Percentiles rank a stretch among this genome's conserved stretches.
phyloP scores from a whole-genome alignment of 495 filamentous ascomycete genomes.

The Terfezia boudieri region DNA sequence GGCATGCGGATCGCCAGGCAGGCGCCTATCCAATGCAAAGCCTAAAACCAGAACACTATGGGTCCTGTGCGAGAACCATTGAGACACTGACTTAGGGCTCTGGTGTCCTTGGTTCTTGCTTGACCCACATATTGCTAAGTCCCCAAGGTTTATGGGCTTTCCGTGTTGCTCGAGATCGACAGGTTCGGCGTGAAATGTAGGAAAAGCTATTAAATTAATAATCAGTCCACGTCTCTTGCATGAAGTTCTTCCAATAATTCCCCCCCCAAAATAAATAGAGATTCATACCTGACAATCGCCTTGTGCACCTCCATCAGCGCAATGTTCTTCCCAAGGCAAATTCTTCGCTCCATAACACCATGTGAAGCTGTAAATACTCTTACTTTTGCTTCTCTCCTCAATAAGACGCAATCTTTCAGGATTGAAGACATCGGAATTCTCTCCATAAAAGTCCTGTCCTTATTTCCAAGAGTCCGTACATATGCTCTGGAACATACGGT shows the following conservation, averaged over 20 bases:
- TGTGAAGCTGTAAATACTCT: slow-evolving; percentile 19
- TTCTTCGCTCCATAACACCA: slow-evolving; percentile 11
- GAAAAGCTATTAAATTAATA: neutral
- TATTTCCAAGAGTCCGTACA: slow-evolving; percentile 39
- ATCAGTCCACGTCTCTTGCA: neutral
- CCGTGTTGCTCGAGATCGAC: neutral
- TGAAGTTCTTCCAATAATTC: neutral
- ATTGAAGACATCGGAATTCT: slow-evolving; percentile 28
- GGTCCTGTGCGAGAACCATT: neutral
- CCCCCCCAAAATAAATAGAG: neutral
- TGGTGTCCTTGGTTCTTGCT: neutral
- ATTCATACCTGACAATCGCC: neutral
- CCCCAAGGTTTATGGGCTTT: neutral
- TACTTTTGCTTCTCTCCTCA: slow-evolving; percentile 21
- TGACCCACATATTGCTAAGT: neutral
- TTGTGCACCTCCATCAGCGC: slow-evolving; percentile 13
- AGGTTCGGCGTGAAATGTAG: neutral
- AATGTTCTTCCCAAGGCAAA: slow-evolving; percentile 14
- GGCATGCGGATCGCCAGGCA: too few species aligned
- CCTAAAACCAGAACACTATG: neutral
- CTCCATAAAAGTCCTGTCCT: slow-evolving; percentile 31
- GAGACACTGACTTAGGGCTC: neutral
- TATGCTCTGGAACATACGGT: slow-evolving; percentile 30
- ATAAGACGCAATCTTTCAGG: slow-evolving; percentile 34
- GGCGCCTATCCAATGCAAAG: neutral